Evolutionary conservation across 805 yeast species (phyloP).

Genomic region (Crinitomyces ghanaensis): DNA sequence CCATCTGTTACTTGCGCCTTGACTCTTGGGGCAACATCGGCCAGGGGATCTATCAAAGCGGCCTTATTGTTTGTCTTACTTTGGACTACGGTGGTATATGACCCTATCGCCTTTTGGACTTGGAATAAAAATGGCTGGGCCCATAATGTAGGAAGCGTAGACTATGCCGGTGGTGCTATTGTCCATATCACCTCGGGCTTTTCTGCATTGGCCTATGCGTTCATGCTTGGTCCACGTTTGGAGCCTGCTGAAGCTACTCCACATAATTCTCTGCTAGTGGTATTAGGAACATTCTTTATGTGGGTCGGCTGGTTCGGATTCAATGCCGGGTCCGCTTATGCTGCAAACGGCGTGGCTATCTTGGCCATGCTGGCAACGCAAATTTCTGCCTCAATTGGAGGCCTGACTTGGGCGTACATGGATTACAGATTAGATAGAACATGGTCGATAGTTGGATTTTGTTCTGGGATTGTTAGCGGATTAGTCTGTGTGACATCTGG

Average conservation of each 20-base stretch:
- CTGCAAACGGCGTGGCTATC: constrained; percentile 26
- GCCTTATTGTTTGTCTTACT: constrained; percentile 55
- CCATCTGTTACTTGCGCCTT: constrained; percentile 55
- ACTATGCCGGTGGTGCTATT: constrained; percentile 71
- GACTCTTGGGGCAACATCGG: constrained; percentile 63
- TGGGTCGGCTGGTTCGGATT: constrained; percentile 75
- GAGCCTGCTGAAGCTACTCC: constrained; percentile 52
- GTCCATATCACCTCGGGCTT: constrained; percentile 63
- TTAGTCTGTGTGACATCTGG: constrained; percentile 94
- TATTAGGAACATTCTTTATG: constrained; percentile 54
- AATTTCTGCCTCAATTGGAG: constrained; percentile 39
- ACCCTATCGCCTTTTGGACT: constrained; percentile 64
- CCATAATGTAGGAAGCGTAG: constrained; percentile 46
- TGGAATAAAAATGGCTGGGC: constrained; percentile 67
- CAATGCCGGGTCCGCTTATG: constrained; percentile 55
- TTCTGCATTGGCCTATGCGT: constrained; percentile 59
- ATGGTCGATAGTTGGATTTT: constrained; percentile 89
- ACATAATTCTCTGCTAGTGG: constrained; percentile 54
- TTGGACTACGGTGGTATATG: constrained; percentile 64
- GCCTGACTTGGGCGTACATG: constrained; percentile 32
- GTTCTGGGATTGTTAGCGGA: constrained; percentile 91
- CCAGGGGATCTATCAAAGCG: constrained; percentile 60
- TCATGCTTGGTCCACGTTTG: constrained; percentile 52
- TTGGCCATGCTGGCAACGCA: constrained; percentile 40
- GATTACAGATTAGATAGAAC: constrained; percentile 54